phyloP scores from a whole-genome alignment of 768 basidiomycete species.

The Suillus brevipes region DNA sequence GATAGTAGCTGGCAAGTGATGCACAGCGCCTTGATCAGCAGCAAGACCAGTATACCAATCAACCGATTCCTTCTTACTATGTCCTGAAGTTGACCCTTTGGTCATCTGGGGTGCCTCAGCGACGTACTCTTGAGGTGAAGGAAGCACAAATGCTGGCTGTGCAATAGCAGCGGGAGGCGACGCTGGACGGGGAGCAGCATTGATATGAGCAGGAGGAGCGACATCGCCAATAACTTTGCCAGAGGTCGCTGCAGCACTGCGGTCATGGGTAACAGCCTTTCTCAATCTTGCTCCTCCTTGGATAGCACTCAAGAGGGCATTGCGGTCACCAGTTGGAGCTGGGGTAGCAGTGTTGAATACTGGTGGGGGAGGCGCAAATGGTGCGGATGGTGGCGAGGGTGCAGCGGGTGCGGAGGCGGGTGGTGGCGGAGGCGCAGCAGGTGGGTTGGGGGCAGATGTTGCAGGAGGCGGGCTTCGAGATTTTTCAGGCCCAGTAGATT shows the following conservation, averaged over 20 bases:
- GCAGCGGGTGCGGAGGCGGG: conserved; percentile 31
- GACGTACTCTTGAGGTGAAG: conserved; percentile 20
- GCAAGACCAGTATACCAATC: conserved; percentile 93
- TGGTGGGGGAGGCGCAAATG: conserved; percentile 32
- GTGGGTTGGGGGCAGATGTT: conserved; percentile 37
- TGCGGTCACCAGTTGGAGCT: conserved; percentile 47
- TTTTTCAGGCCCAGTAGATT: conserved; percentile 48
- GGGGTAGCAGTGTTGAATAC: conserved; percentile 33
- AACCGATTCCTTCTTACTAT: conserved; percentile 71
- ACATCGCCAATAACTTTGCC: conserved; percentile 80
- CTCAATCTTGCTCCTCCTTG: conserved; percentile 70
- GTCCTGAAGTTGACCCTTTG: conserved; percentile 21
- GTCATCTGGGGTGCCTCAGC: conserved; percentile 18
- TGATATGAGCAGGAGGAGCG: conserved; percentile 71
- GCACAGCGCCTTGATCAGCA: conserved; percentile 55
- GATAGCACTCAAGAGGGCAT: conserved; percentile 77
- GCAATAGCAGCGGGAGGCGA: conserved; percentile 36
- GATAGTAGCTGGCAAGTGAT: conserved; percentile 48
- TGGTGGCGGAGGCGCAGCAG: conserved; percentile 34
- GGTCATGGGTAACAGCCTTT: conserved; percentile 82
- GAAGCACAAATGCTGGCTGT: conserved; percentile 12
- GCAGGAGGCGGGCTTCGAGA: conserved; percentile 31
- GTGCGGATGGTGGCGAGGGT: conserved; percentile 32
- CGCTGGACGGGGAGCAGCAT: conserved; percentile 40
- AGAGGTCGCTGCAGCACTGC: conserved; percentile 65